Conservation (phyloP, 495 filamentous ascomycete genomes). For the Tricharina praecox region DNA sequence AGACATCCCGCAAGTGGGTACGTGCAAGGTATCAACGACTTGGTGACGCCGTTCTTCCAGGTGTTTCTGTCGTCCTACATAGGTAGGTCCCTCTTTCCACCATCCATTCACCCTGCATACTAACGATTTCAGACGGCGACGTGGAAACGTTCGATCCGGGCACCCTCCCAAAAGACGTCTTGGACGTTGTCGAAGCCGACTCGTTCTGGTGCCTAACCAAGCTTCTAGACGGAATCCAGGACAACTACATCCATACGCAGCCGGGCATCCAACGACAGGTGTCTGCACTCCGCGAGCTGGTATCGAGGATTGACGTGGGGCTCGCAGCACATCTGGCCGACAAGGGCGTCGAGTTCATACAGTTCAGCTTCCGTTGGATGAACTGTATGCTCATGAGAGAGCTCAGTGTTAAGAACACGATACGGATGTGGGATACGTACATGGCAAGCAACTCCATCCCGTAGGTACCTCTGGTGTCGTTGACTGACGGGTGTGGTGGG, state of each 20-base stretch:
- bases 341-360: constrained; percentile 93
- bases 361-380: constrained; percentile 99
- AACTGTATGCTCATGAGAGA: constrained; percentile 97
- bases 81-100: constrained; percentile 15
- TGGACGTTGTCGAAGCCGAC: constrained; percentile 95
- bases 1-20: constrained; percentile 93
- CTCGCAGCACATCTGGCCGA: constrained; percentile 76
- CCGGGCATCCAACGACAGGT: constrained; percentile 94
- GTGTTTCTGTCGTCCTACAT: constrained; percentile 91
- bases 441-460: no score
- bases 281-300: constrained; percentile 68
- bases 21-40: constrained; percentile 95
- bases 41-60: constrained; percentile 95
- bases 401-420: constrained; percentile 85
- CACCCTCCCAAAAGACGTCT: constrained; percentile 71
- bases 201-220: constrained; percentile 98
- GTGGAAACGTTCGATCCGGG: constrained; percentile 50
- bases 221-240: constrained; percentile 89
- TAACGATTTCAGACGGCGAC: constrained; percentile 18
- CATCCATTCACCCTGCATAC: constrained; percentile 1
- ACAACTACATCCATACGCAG: constrained; percentile 96
- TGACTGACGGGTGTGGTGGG: neutral
- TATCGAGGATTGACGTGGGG: constrained; percentile 66
- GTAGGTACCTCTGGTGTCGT: constrained; percentile 32
- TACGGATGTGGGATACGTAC: constrained; percentile 99